Percentiles rank a stretch among this genome's conserved stretches.
Evolutionary conservation across 169 alveolate species (phyloP).

Genomic region (Perkinsus olseni): DNA sequence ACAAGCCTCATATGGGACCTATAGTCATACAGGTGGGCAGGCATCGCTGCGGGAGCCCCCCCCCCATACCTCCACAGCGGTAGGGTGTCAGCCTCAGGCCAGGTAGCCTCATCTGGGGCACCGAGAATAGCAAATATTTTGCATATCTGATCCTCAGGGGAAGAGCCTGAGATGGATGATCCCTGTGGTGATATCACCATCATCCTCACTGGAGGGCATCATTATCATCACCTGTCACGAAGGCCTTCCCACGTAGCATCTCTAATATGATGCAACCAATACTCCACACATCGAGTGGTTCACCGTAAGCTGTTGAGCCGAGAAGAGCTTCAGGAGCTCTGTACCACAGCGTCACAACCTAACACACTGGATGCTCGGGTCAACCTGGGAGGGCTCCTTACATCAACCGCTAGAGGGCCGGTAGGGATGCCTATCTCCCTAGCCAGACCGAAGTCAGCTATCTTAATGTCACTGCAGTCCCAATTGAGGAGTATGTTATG

Average conservation of each 20-base stretch:
- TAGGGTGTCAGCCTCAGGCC: not conserved
- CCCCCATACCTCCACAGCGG: not conserved
- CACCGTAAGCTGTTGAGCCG: slow-evolving; percentile 36
- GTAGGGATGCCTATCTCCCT: slow-evolving; percentile 50
- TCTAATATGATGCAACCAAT: slow-evolving; percentile 34
- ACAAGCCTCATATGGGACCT: not conserved
- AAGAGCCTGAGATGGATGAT: not conserved
- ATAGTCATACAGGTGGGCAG: not conserved
- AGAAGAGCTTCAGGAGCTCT: slow-evolving; percentile 56
- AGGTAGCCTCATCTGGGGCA: not conserved
- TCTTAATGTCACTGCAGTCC: slow-evolving; percentile 50
- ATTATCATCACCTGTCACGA: slow-evolving; percentile 42
- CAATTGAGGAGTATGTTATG: slow-evolving; percentile 59
- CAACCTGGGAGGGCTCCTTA: not conserved
- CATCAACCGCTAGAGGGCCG: slow-evolving; percentile 49
- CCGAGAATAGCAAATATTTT: not conserved
- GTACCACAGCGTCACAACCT: slow-evolving; percentile 58
- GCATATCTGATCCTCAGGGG: not conserved
- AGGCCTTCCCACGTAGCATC: slow-evolving; percentile 44
- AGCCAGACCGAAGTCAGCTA: slow-evolving; percentile 71
- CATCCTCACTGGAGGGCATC: not conserved
- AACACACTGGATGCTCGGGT: not conserved
- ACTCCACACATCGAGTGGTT: slow-evolving; percentile 54
- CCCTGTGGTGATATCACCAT: not conserved
- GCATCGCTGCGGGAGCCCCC: too few species aligned